phyloP scores from a whole-genome alignment of 805 yeast species.

The Wickerhamiella bombiphila region DNA sequence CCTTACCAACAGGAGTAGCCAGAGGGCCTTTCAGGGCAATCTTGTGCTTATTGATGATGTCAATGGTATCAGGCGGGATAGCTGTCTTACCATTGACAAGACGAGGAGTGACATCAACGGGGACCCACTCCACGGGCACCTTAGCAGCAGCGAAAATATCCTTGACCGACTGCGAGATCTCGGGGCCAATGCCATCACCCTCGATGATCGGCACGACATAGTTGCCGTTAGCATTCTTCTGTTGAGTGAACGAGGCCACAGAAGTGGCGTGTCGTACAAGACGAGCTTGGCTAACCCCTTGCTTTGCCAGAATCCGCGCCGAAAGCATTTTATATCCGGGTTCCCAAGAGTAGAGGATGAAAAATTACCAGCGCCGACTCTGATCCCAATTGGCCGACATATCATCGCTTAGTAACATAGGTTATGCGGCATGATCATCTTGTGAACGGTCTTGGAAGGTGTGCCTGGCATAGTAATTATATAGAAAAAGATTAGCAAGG shows the following conservation, averaged over 20 bases:
- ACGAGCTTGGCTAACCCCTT: not conserved
- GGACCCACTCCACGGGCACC: conserved; percentile 95
- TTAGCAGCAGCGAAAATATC: conserved; percentile 85
- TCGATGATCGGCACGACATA: conserved; percentile 91
- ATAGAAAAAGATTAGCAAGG: no score
- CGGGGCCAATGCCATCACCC: conserved; percentile 97
- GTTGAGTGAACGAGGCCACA: conserved; percentile 30
- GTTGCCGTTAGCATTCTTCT: conserved; percentile 43
- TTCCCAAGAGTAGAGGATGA: not conserved
- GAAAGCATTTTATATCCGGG: not conserved
- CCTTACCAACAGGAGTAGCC: conserved; percentile 98
- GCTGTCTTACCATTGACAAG: conserved; percentile 86
- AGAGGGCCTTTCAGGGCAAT: conserved; percentile 97
- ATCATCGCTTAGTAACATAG: no score
- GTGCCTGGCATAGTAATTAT: no score
- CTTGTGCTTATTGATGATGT: conserved; percentile 79
- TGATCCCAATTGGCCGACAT: no score
- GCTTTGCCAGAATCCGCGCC: not conserved
- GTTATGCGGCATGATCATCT: no score
- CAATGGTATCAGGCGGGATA: conserved; percentile 82
- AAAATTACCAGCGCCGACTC: not conserved
- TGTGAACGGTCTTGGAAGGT: no score
- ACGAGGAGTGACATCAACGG: conserved; percentile 89
- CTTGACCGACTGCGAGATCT: conserved; percentile 88
- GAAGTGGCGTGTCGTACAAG: conserved; percentile 6